A percentile compares a stretch with the other conserved stretches of the same genome.
These are phyloP conservation scores for Seiridium unicorne DNA, from an alignment of 2,329 filamentous ascomycete genomes.

Conservation along the genomic window DNA sequence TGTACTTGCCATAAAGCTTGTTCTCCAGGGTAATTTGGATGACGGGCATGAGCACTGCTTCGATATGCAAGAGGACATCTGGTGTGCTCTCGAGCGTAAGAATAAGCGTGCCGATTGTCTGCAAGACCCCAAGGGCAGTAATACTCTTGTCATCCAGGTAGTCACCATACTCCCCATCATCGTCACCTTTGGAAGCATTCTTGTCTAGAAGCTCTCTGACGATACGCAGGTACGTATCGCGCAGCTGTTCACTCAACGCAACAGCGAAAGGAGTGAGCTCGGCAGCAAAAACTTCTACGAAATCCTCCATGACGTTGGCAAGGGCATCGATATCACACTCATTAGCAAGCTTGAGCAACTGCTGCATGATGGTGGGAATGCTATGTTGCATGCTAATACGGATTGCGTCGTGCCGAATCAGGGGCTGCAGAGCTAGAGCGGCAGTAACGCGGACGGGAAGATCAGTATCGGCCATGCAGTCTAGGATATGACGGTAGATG, in stretches of 20 bases:
- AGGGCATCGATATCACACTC: conserved; percentile 97
- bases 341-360: conserved; percentile 93
- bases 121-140: conserved; percentile 89
- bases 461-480: conserved; percentile 93
- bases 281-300: conserved; percentile 96
- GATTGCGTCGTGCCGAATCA: conserved; percentile 94
- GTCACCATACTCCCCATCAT: conserved; percentile 80
- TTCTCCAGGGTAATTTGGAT: conserved; percentile 96
- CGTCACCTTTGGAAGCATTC: conserved; percentile 72
- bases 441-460: conserved; percentile 93
- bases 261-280: conserved; percentile 97
- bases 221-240: conserved; percentile 94
- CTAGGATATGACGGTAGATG: conserved; percentile 94
- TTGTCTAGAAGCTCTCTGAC: conserved; percentile 88
- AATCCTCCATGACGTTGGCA: conserved; percentile 99
- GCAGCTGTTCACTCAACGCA: conserved; percentile 89
- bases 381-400: conserved; percentile 94
- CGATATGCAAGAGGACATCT: conserved; percentile 89
- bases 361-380: conserved; percentile 99
- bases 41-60: conserved; percentile 95
- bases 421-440: conserved; percentile 86
- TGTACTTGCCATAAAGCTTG: conserved; percentile 79
- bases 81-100: conserved; percentile 96
- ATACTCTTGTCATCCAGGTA: conserved; percentile 98
- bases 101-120: conserved; percentile 96